A percentile compares a stretch with the other conserved stretches of the same genome.
phyloP scores from a whole-genome alignment of 106 monocot species.

The Iris macrosiphon region DNA sequence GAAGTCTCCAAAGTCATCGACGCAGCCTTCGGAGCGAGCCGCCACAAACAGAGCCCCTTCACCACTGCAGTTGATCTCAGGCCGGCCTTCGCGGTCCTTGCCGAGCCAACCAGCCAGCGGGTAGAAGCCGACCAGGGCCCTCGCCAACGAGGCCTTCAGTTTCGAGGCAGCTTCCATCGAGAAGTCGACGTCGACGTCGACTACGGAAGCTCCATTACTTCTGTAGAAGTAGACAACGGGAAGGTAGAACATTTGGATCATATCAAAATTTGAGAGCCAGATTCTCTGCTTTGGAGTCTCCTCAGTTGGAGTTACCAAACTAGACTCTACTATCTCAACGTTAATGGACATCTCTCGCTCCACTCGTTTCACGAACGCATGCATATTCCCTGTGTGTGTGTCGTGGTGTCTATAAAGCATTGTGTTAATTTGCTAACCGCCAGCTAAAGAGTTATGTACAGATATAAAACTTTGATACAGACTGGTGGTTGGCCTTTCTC shows the following conservation, averaged over 20 bases:
- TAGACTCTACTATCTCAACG: slow-evolving; percentile 10
- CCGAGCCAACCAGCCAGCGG: slow-evolving; percentile 31
- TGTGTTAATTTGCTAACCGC: too few species aligned
- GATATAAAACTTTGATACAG: too few species aligned
- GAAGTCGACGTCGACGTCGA: slow-evolving; percentile 25
- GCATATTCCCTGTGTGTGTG: too few species aligned
- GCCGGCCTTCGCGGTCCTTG: slow-evolving; percentile 6
- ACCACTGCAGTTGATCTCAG: slow-evolving; percentile 36
- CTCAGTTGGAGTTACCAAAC: slow-evolving; percentile 12
- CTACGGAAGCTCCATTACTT: too few species aligned
- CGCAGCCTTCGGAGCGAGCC: slow-evolving; percentile 14
- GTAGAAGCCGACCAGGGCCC: slow-evolving; percentile 31
- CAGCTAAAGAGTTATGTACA: too few species aligned
- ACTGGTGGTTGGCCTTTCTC: too few species aligned
- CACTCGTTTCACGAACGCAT: too few species aligned
- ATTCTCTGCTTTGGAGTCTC: slow-evolving; percentile 9
- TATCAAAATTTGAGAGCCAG: slow-evolving; percentile 20
- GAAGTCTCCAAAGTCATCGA: slow-evolving; percentile 34
- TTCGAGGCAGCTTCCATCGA: background rate
- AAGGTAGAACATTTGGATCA: background rate
- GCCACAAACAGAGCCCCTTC: slow-evolving; percentile 39
- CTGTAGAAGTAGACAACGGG: slow-evolving; percentile 22
- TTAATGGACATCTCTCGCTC: too few species aligned
- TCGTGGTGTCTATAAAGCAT: too few species aligned
- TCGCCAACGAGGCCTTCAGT: slow-evolving; percentile 20